Evolutionary conservation across 192 early-diverging fungal species (phyloP), one percentile per base, ranked within the genome.

Genomic region (Pilaira anomala): DNA sequence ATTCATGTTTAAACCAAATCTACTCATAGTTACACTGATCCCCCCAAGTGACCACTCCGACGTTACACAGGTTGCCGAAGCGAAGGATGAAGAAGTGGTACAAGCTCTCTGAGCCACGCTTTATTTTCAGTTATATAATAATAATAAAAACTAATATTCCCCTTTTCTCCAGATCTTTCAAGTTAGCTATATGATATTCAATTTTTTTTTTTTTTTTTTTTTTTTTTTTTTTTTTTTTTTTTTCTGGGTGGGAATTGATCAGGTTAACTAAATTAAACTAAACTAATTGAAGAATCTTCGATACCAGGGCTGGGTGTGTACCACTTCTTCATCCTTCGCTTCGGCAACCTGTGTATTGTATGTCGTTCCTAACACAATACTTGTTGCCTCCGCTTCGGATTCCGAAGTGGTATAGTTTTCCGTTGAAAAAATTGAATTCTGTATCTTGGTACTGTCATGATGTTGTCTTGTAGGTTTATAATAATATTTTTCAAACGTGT

Each of bases 331-430:
- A 14, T 30, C 19, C 55, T 57, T 57, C 55, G 55, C 36, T 57
- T 57, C 42, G 51, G 22, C 51, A 53, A 24, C 28, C 7, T 6
- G 25, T 0, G 51, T 53, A 57, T 57, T 57, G 54, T 13, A 12
- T 56, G 54, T 56, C 54, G 54, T 56, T 12, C 54, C 54, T 56
- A 56, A 56, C 3, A 2, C 21, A 56, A 56, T 56, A 2, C 54
- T 13, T 7, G 54, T 56, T 56, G 54, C 2, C 36, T 56, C 54
- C 54, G 24, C 25, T 52, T 14, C 51, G 25, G 51, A 11, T 19
- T 56, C 28, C 54, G 28, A 60, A 24, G 41, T 60, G 44, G 22
- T 45, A 48, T 42, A 12, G 22, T 60, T 60, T n/a, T 60, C 58
- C 45, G 44, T 60, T 26, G 9, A 26, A 45, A 60, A 14, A 28